A percentile compares a stretch with the other conserved stretches of the same genome.
phyloP scores from a whole-genome alignment of 2,329 filamentous ascomycete species.

The Calonectria crousiana region DNA sequence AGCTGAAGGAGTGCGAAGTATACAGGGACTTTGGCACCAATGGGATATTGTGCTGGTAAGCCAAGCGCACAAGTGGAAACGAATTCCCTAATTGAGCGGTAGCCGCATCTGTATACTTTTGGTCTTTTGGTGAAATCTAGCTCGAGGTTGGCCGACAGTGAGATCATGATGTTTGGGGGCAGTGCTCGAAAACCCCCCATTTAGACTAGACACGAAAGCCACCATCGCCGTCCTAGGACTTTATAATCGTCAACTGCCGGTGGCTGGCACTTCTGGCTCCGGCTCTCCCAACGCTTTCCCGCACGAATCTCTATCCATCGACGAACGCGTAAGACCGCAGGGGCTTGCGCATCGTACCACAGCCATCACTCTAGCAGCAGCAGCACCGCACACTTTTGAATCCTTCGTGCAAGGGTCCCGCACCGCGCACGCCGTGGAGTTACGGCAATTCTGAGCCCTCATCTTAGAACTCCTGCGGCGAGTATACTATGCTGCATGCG shows the following conservation, averaged over 20 bases:
- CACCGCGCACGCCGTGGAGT: not conserved
- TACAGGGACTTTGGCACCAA: not conserved
- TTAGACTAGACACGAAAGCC: not conserved
- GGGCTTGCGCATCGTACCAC: constrained; percentile 1
- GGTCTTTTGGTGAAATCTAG: not conserved
- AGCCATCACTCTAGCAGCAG: not conserved
- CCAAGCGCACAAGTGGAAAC: not conserved
- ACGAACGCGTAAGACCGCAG: not conserved
- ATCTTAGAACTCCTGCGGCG: not conserved
- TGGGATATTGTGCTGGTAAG: not conserved
- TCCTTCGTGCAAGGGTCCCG: not conserved
- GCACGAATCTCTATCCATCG: not conserved
- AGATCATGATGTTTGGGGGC: not conserved
- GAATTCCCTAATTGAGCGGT: constrained; percentile 1
- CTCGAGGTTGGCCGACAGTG: not conserved
- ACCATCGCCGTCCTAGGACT: not conserved
- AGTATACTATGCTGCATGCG: not conserved
- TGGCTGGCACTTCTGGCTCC: not conserved
- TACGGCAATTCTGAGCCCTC: not conserved
- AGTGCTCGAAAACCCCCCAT: not conserved
- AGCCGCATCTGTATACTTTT: not conserved
- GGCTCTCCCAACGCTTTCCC: not conserved
- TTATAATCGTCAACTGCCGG: not conserved
- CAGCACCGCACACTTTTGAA: not conserved
- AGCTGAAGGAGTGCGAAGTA: not conserved